Evolutionary conservation across 2,329 filamentous ascomycete species (phyloP).

Genomic region (Ophiostoma populinum): DNA sequence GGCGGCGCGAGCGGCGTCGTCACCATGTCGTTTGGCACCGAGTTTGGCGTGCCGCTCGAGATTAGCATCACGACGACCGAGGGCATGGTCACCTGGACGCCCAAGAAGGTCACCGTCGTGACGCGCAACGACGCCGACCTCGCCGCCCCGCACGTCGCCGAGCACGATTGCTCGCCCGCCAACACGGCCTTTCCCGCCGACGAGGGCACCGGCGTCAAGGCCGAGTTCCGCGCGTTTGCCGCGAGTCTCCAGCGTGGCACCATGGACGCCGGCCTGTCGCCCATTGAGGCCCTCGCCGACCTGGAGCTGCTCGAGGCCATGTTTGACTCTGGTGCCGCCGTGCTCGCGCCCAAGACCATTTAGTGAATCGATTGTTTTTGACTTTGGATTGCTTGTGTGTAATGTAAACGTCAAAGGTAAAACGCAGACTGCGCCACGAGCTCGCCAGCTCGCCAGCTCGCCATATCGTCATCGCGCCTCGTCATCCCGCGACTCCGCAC

Average conservation of each 20-base stretch:
- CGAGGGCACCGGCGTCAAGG: slow-evolving; percentile 14
- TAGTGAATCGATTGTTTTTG: too few species aligned
- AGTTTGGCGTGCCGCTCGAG: slow-evolving; percentile 15
- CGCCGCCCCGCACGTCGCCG: not conserved
- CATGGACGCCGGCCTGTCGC: slow-evolving; percentile 14
- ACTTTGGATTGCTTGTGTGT: too few species aligned
- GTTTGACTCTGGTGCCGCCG: slow-evolving; percentile 15
- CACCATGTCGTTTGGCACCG: slow-evolving; percentile 16
- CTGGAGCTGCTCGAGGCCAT: slow-evolving; percentile 16
- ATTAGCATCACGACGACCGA: slow-evolving; percentile 15
- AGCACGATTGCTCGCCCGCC: slow-evolving; percentile 11
- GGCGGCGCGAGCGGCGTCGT: slow-evolving; percentile 14
- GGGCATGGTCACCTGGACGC: slow-evolving; percentile 15
- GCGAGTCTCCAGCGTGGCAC: slow-evolving; percentile 12
- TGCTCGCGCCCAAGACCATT: slow-evolving; percentile 4
- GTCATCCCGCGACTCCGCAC: slow-evolving; percentile 2
- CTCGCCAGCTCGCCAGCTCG: not conserved
- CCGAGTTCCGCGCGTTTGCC: slow-evolving; percentile 17
- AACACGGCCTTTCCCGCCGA: slow-evolving; percentile 4
- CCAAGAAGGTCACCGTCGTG: slow-evolving; percentile 11
- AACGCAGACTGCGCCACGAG: too few species aligned
- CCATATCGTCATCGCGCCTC: not conserved
- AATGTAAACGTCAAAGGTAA: too few species aligned
- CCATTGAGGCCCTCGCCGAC: slow-evolving; percentile 17
- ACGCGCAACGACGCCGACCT: slow-evolving; percentile 2